These are phyloP conservation scores for Cutaneotrichosporon arboriforme DNA, from an alignment of 1,284 basidiomycete genomes.

Conservation along the genomic window DNA sequence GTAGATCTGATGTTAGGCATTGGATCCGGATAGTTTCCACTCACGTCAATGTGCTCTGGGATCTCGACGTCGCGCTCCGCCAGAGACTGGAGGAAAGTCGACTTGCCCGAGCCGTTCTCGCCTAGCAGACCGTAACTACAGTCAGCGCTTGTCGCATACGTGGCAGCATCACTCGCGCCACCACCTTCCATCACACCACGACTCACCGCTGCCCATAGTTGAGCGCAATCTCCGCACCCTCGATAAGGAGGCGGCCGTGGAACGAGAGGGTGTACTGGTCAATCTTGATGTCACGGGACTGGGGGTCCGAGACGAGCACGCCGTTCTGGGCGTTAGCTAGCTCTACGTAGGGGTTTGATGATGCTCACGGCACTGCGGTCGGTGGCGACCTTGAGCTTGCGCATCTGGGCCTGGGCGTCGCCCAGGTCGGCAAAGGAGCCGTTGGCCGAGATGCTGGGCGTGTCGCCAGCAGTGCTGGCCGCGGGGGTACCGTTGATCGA, in stretches of 20 bases:
- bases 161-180: no score
- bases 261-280: conserved; percentile 94
- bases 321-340: conserved; percentile 57
- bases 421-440: conserved; percentile 58
- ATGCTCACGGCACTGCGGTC: conserved; percentile 64
- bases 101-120: conserved; percentile 95
- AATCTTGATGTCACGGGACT: conserved; percentile 95
- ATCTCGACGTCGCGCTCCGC: conserved; percentile 92
- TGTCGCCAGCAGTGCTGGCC: conserved; percentile 59
- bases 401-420: conserved; percentile 61
- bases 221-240: conserved; percentile 80
- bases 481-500: conserved; percentile 52
- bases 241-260: conserved; percentile 90
- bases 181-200: not conserved
- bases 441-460: conserved; percentile 68
- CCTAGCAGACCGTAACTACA: conserved; percentile 78
- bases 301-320: conserved; percentile 85
- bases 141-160: no score
- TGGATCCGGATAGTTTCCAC: conserved; percentile 7
- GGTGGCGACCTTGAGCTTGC: conserved; percentile 77
- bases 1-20: conserved; percentile 61
- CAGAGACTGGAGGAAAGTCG: conserved; percentile 57
- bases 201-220: conserved; percentile 86
- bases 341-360: not conserved
- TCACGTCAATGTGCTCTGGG: conserved; percentile 80